A percentile compares a stretch with the other conserved stretches of the same genome.
Conservation (phyloP, 495 filamentous ascomycete species). For the Beverwykella pulmonaria region DNA sequence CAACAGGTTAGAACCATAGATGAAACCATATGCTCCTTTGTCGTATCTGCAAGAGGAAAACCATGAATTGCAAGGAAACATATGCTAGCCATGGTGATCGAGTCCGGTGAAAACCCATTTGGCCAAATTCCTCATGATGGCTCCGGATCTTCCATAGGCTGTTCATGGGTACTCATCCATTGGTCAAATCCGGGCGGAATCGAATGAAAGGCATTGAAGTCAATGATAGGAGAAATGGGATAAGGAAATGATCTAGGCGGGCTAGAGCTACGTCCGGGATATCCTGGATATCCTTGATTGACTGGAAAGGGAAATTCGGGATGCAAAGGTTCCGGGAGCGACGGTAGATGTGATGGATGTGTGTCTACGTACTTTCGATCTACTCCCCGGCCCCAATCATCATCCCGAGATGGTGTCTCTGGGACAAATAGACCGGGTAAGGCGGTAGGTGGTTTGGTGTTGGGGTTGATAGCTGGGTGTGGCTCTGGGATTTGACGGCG, state of each 20-base stretch:
- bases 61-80: no score
- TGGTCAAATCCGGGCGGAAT: neutral
- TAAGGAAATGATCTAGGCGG: neutral
- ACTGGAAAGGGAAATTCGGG: neutral
- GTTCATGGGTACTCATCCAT: neutral
- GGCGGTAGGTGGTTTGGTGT: neutral
- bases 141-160: neutral
- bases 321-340: neutral
- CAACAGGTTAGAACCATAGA: no score
- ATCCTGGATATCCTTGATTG: neutral
- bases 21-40: no score
- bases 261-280: neutral
- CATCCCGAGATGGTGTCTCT: neutral
- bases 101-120: neutral
- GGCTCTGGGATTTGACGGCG: neutral
- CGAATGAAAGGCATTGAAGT: neutral
- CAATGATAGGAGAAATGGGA: neutral
- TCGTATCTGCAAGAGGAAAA: no score
- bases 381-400: neutral
- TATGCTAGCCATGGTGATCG: no score
- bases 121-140: neutral
- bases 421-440: neutral
- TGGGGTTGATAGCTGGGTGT: neutral
- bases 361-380: neutral
- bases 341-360: neutral